phyloP scores from a whole-genome alignment of 805 yeast species.

The Candida tallmaniae region DNA sequence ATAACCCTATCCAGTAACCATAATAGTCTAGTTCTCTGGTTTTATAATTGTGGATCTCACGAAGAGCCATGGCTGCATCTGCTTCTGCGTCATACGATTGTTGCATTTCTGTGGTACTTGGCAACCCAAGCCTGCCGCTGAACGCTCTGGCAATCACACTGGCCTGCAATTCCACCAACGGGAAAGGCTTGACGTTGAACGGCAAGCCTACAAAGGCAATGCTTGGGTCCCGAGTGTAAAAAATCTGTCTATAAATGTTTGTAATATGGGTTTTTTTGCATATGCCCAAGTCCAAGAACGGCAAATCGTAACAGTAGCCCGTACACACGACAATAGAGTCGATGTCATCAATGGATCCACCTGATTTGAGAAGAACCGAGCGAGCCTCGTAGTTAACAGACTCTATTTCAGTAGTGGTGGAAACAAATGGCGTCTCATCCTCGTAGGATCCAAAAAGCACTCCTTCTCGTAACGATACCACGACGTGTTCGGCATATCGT shows the following conservation, averaged over 20 bases:
- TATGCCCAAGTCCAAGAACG: constrained; percentile 20
- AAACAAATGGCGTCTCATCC: constrained; percentile 7
- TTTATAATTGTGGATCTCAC: constrained; percentile 35
- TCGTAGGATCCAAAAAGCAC: constrained; percentile 5
- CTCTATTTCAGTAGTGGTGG: constrained; percentile 10
- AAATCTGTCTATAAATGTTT: constrained; percentile 39
- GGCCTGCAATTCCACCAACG: constrained; percentile 47
- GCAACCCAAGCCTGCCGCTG: constrained; percentile 40
- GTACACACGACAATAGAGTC: constrained; percentile 33
- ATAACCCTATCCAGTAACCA: constrained; percentile 27
- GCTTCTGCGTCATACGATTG: constrained; percentile 25
- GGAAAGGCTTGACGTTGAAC: constrained; percentile 45
- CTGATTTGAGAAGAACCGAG: constrained; percentile 4
- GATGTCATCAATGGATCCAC: constrained; percentile 12
- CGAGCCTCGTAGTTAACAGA: constrained; percentile 29
- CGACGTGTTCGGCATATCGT: constrained; percentile 24
- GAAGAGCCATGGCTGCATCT: constrained; percentile 16
- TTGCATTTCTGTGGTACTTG: constrained; percentile 33
- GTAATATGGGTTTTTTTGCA: constrained; percentile 12
- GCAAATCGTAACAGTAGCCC: constrained; percentile 33
- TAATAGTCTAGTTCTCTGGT: constrained; percentile 62
- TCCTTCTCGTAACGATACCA: constrained; percentile 13
- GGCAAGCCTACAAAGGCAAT: constrained; percentile 40
- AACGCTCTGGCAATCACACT: constrained; percentile 37
- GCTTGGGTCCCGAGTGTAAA: constrained; percentile 43